phyloP scores from a whole-genome alignment of 2,329 filamentous ascomycete species.

The Penicillium sp. region DNA sequence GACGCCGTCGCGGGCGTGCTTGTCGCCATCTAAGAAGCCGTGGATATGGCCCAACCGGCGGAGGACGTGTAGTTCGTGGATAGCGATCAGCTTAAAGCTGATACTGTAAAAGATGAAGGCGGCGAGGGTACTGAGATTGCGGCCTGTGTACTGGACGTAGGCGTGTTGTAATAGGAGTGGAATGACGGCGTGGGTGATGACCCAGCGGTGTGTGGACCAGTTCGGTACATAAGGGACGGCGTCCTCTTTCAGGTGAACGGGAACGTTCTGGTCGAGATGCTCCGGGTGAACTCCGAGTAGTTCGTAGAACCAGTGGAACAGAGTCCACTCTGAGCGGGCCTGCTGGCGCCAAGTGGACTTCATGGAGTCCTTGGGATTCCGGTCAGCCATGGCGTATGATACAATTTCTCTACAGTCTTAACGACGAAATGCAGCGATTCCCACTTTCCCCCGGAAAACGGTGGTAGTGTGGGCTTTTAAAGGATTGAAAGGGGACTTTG shows the following conservation, averaged over 20 bases:
- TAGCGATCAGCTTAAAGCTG: constrained; percentile 25
- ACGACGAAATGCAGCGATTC: background rate
- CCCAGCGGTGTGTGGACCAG: constrained; percentile 28
- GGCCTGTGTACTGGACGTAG: constrained; percentile 23
- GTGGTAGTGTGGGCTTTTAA: constrained; percentile 14
- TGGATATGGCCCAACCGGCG: constrained; percentile 24
- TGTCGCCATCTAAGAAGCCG: constrained; percentile 29
- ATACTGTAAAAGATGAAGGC: constrained; percentile 24
- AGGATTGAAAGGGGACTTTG: background rate
- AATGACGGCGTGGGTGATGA: constrained; percentile 22
- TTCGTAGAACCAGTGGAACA: constrained; percentile 28
- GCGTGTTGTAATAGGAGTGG: constrained; percentile 25
- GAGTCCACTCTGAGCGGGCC: constrained; percentile 24
- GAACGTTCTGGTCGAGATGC: constrained; percentile 21
- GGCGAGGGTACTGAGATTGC: constrained; percentile 18
- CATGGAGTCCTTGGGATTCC: constrained; percentile 29
- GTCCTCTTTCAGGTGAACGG: constrained; percentile 22
- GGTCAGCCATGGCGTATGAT: constrained; percentile 10
- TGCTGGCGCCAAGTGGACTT: constrained; percentile 28
- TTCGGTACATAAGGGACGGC: constrained; percentile 23
- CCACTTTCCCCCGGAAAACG: background rate
- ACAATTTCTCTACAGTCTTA: background rate
- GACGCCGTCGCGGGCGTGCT: constrained; percentile 27
- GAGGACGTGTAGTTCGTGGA: constrained; percentile 27
- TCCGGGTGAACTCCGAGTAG: constrained; percentile 24